These are phyloP conservation scores for Suhomyces atakaporum DNA, from an alignment of 1,139 yeast species.

Conservation along the genomic window DNA sequence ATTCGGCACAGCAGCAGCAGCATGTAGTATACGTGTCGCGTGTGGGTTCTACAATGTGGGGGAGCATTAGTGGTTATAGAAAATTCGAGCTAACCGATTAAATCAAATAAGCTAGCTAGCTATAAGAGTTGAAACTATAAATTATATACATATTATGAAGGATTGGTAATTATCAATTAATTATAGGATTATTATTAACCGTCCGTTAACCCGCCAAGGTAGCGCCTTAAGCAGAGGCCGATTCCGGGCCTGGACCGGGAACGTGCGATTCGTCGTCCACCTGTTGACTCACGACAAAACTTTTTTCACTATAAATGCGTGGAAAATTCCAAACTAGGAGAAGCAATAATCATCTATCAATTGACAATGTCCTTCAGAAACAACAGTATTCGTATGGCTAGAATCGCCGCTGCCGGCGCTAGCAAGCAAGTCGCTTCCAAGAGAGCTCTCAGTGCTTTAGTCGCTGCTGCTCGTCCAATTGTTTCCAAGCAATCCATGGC, in stretches of 20 bases:
- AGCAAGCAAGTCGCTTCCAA: conserved; percentile 54
- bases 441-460: conserved; percentile 68
- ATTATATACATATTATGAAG: too few species aligned
- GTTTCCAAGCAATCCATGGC: conserved; percentile 39
- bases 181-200: too few species aligned
- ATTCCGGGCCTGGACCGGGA: conserved; percentile 14
- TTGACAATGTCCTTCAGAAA: conserved; percentile 60
- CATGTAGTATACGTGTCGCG: too few species aligned
- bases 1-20: background rate
- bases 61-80: background rate
- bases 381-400: conserved; percentile 63
- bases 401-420: conserved; percentile 56
- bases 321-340: conserved; percentile 9
- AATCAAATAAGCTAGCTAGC: too few species aligned
- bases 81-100: too few species aligned
- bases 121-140: too few species aligned
- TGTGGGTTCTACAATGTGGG: background rate
- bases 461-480: conserved; percentile 52
- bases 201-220: too few species aligned
- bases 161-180: too few species aligned
- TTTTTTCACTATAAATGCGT: conserved; percentile 13
- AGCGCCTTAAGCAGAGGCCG: too few species aligned
- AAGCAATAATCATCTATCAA: conserved; percentile 6
- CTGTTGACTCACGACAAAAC: conserved; percentile 9
- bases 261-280: conserved; percentile 8